Conservation (phyloP, 2,329 filamentous ascomycete species). For the Hypoxylon sp. region DNA sequence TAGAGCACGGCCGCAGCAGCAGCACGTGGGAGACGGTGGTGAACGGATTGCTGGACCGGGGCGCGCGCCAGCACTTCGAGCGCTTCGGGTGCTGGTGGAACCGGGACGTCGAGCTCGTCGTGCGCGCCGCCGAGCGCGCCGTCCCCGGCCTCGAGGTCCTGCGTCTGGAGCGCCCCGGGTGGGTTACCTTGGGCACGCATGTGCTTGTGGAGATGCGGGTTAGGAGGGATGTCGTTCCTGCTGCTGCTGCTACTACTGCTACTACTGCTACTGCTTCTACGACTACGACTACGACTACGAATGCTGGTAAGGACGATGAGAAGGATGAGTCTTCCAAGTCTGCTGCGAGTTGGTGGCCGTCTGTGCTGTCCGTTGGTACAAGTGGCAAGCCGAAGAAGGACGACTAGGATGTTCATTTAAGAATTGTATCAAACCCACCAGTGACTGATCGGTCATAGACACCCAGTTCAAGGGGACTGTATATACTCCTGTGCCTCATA, state of each 20-base stretch:
- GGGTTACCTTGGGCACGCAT: conserved; percentile 65
- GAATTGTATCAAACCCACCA: no score
- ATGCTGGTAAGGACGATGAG: neutral
- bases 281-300: neutral
- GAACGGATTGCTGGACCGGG: conserved; percentile 64
- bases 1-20: conserved; percentile 68
- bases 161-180: conserved; percentile 59
- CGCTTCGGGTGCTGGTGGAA: conserved; percentile 76
- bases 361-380: conserved; percentile 19
- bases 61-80: conserved; percentile 63
- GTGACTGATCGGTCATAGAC: no score
- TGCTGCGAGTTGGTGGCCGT: conserved; percentile 21
- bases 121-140: conserved; percentile 57
- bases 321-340: conserved; percentile 19
- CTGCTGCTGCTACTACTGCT: neutral
- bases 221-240: conserved; percentile 1
- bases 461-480: no score
- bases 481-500: no score
- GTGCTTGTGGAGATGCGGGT: conserved; percentile 64
- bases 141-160: conserved; percentile 66
- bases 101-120: conserved; percentile 65
- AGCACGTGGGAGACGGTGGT: conserved; percentile 62
- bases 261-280: neutral
- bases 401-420: no score
- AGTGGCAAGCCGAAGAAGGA: neutral